phyloP scores from a whole-genome alignment of 345 rosid species.

The Raphanus sativus region DNA sequence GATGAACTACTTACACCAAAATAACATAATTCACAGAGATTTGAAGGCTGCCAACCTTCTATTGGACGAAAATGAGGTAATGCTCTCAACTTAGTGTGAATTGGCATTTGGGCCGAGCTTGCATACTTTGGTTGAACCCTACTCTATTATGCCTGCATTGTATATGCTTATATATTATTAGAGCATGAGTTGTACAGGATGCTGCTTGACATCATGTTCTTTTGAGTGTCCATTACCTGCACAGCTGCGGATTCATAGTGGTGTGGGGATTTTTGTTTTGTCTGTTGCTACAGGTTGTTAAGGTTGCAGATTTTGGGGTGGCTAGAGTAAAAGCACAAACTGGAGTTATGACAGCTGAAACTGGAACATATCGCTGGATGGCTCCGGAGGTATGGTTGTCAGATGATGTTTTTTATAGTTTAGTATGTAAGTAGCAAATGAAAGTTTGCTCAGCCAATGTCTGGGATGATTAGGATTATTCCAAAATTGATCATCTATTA shows the following conservation, averaged over 20 bases:
- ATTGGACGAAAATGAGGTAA: conserved; percentile 98
- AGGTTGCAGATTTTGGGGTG: conserved; percentile 99
- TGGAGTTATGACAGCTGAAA: conserved; percentile 99
- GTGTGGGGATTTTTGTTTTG: conserved; percentile 4
- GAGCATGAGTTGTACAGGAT: not conserved
- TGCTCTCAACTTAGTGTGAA: conserved; percentile 24
- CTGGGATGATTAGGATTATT: not conserved
- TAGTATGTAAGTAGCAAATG: not conserved
- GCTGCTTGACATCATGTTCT: conserved; percentile 4
- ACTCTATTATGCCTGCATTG: not conserved
- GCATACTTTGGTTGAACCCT: not conserved
- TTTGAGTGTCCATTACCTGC: not conserved
- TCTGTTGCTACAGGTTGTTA: conserved; percentile 60
- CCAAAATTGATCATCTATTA: not conserved
- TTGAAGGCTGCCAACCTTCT: conserved; percentile 93
- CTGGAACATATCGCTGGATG: conserved; percentile 99
- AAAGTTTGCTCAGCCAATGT: not conserved
- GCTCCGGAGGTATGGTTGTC: conserved; percentile 82
- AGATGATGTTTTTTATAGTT: not conserved
- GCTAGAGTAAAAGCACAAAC: conserved; percentile 90
- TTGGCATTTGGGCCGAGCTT: not conserved
- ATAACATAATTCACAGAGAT: conserved; percentile 94
- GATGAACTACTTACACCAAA: conserved; percentile 96
- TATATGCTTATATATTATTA: not conserved
- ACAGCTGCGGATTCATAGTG: not conserved